Base-by-base conservation (phyloP, 495 filamentous ascomycete genomes). In the Penicillium angulare region DNA sequence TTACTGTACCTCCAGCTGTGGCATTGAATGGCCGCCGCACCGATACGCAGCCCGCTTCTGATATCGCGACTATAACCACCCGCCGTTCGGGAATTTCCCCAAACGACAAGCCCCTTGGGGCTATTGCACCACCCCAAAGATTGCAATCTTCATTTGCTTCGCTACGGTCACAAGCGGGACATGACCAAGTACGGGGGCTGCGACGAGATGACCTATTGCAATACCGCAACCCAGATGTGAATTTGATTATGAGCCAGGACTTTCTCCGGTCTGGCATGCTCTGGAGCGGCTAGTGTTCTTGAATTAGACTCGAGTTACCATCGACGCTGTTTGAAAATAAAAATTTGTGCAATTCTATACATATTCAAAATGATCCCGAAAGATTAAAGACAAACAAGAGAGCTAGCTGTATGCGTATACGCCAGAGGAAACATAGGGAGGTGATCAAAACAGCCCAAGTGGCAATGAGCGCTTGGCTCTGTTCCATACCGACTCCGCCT, bases 211-310 rank as follows among this genome's bases (percentile, higher is more conserved):
- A 72, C 26, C 44, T 69, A 50, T 56, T 59, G 24, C 71, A 63
- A 42, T 74, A 73, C 45, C 69, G 69, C 27, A 72, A 72, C 45
- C 70, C 71, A 34, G 71, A 74, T 55, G 58, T 74, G 26, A 74
- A 68, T 51, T 50, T 55, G n/a, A 68, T 69, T 49, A 68, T 70
- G 66, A 52, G 68, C 38, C 69, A 74, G 3, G 71, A 73, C 24
- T 73, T 73, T 48, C 35, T 71, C 5, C 57, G 64, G 26, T 66
- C 69, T 41, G 65, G 57, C 40, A 50, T 61, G 17, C 23, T 53
- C 26, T 52, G 43, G 29, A 50, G 47, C 32, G 44, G 40, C 21
- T 57, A 53, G 43, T 15, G 6, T 15, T 18, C n/a, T 18, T 38
- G n/a, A 15, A 38, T n/a, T n/a, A 31, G 8, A 2, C 5, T 12